A percentile compares a stretch with the other conserved stretches of the same genome.
phyloP scores from a whole-genome alignment of 768 basidiomycete species.

The Amanita thiersii region DNA sequence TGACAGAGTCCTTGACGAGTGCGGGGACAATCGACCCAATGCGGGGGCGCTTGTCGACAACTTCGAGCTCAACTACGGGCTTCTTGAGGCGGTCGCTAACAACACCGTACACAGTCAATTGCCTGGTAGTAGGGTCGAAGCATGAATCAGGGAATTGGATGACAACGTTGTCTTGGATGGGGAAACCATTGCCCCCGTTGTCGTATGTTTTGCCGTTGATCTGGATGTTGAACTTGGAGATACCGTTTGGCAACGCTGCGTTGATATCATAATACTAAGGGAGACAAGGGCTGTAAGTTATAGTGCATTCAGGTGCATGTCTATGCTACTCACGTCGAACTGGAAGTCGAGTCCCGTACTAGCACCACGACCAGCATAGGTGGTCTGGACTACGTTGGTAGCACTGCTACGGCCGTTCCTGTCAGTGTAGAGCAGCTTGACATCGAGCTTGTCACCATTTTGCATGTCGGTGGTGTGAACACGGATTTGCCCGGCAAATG shows the following conservation, averaged over 20 bases:
- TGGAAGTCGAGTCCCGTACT: background rate
- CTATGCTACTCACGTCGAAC: conserved; percentile 4
- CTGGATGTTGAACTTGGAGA: background rate
- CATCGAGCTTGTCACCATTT: conserved; percentile 1
- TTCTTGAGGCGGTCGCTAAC: background rate
- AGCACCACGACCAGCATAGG: conserved; percentile 2
- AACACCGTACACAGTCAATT: background rate
- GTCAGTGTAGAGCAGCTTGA: background rate
- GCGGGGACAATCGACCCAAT: conserved; percentile 1
- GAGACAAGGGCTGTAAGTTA: no score
- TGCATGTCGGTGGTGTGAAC: background rate
- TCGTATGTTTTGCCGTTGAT: background rate
- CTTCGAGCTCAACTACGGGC: background rate
- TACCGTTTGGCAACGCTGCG: background rate
- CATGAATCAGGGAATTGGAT: background rate
- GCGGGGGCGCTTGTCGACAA: conserved; percentile 1
- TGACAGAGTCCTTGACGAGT: background rate
- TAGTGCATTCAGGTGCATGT: no score
- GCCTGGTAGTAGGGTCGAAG: background rate
- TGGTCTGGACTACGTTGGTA: background rate
- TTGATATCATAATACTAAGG: background rate
- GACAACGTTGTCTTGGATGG: conserved; percentile 1
- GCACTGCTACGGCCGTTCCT: background rate
- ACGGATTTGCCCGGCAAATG: background rate
- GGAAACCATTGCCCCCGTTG: conserved; percentile 1